A percentile compares a stretch with the other conserved stretches of the same genome.
Evolutionary conservation across 2,329 filamentous ascomycete species (phyloP).

Genomic region (Colletotrichum brevisporum): DNA sequence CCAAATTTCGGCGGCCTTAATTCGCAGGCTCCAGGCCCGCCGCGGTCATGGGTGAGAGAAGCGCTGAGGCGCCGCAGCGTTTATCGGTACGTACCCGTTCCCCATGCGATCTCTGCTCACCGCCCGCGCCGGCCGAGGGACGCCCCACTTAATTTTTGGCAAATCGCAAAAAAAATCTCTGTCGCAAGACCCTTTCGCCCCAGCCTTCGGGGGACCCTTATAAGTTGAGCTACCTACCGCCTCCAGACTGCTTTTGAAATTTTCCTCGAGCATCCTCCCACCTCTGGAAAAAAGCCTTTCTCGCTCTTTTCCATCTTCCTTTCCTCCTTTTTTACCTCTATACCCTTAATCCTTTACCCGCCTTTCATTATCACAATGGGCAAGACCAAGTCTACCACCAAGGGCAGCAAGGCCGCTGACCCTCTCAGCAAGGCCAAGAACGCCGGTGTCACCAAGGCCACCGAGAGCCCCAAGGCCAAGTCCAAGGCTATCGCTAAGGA

Average conservation of each 20-base stretch:
- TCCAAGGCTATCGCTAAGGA: conserved; percentile 77
- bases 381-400: conserved; percentile 75
- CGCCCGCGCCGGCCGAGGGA: conserved; percentile 32
- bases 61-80: conserved; percentile 14
- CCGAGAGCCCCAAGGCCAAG: conserved; percentile 75
- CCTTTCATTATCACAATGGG: conserved; percentile 57
- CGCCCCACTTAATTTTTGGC: conserved; percentile 39
- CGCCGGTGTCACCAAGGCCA: conserved; percentile 76
- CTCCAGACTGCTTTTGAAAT: conserved; percentile 13
- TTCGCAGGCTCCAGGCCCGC: conserved; percentile 34
- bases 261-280: conserved; percentile 29
- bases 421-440: conserved; percentile 72
- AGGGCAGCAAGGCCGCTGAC: conserved; percentile 62
- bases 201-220: conserved; percentile 39
- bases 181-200: conserved; percentile 41
- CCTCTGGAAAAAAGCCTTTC: conserved; percentile 35
- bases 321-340: neutral
- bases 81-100: conserved; percentile 34
- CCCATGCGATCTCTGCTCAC: conserved; percentile 30
- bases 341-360: conserved; percentile 6
- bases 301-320: conserved; percentile 19
- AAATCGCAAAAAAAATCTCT: conserved; percentile 41
- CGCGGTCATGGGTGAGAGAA: neutral
- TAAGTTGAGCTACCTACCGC: conserved; percentile 38
- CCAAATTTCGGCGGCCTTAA: conserved; percentile 35